These are phyloP conservation scores for Asparagopsis taxiformis DNA, from an alignment of 31 red algal genomes.

Conservation along the genomic window DNA sequence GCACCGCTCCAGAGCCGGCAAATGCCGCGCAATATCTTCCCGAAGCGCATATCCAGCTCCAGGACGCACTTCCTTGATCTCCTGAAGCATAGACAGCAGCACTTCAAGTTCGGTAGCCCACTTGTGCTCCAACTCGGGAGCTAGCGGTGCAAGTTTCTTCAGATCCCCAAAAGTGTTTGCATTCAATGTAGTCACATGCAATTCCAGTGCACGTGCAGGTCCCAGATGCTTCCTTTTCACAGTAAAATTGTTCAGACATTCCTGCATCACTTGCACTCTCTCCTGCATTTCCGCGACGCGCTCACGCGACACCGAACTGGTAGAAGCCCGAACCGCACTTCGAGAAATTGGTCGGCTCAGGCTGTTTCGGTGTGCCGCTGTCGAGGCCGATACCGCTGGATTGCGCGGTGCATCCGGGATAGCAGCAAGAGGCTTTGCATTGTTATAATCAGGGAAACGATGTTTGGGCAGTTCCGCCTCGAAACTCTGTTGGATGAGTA, in stretches of 20 bases:
- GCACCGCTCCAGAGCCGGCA: slow-evolving; percentile 70
- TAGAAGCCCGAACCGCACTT: slow-evolving; percentile 55
- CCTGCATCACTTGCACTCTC: slow-evolving; percentile 65
- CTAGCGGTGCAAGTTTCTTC: slow-evolving; percentile 81
- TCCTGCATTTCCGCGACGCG: slow-evolving; percentile 76
- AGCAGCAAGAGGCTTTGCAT: slow-evolving; percentile 18
- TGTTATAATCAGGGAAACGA: slow-evolving; percentile 26
- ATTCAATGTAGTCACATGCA: slow-evolving; percentile 81
- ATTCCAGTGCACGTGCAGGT: slow-evolving; percentile 64
- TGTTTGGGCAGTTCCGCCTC: slow-evolving; percentile 5
- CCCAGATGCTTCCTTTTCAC: slow-evolving; percentile 80
- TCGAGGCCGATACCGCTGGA: slow-evolving; percentile 30
- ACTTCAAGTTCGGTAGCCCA: slow-evolving; percentile 91
- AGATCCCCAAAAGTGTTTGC: slow-evolving; percentile 96
- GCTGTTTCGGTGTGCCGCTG: slow-evolving; percentile 63
- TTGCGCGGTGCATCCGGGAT: slow-evolving; percentile 45
- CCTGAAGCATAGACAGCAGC: slow-evolving; percentile 70
- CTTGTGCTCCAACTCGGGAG: slow-evolving; percentile 57
- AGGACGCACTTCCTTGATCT: slow-evolving; percentile 73
- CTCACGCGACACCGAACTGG: slow-evolving; percentile 59
- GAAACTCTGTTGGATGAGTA: background rate
- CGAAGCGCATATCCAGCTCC: slow-evolving; percentile 61
- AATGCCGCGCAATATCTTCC: slow-evolving; percentile 77
- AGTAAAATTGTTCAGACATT: slow-evolving; percentile 78
- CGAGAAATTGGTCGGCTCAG: slow-evolving; percentile 70